phyloP scores from a whole-genome alignment of 2,329 filamentous ascomycete genomes.

The Diaporthe aspalathi region DNA sequence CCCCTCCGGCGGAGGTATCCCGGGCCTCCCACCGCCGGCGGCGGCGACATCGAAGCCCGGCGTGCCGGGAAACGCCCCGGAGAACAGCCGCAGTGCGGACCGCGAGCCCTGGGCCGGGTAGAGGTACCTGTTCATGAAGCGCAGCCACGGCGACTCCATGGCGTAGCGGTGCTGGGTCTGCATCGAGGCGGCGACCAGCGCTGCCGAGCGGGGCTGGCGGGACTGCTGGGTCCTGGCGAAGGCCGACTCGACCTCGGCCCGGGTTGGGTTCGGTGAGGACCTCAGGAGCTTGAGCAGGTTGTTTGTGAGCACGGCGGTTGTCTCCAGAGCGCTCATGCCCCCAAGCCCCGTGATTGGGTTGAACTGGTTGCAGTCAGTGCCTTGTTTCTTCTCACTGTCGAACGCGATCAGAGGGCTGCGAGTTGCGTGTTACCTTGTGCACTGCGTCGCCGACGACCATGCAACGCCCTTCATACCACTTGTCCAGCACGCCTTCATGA shows the following conservation, averaged over 20 bases:
- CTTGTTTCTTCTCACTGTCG: neutral
- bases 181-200: constrained; percentile 13
- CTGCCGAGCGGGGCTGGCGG: constrained; percentile 20
- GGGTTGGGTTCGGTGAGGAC: neutral
- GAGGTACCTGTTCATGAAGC: constrained; percentile 22
- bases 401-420: too few relatives aligned
- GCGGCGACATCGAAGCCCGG: neutral
- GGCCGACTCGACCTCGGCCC: neutral
- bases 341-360: constrained; percentile 25
- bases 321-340: constrained; percentile 18
- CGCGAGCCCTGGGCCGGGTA: constrained; percentile 5
- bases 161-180: constrained; percentile 25
- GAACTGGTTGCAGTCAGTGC: neutral
- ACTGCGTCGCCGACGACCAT: constrained; percentile 48
- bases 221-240: neutral
- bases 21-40: too few relatives aligned
- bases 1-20: neutral
- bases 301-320: constrained; percentile 25
- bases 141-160: constrained; percentile 15
- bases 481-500: constrained; percentile 49
- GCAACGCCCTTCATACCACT: constrained; percentile 49
- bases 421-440: constrained; percentile 47
- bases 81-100: constrained; percentile 10
- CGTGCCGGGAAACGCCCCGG: constrained; percentile 12
- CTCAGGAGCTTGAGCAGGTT: constrained; percentile 18